These are phyloP conservation scores for Triadica sebifera DNA, from an alignment of 345 rosid species.

Conservation along the genomic window DNA sequence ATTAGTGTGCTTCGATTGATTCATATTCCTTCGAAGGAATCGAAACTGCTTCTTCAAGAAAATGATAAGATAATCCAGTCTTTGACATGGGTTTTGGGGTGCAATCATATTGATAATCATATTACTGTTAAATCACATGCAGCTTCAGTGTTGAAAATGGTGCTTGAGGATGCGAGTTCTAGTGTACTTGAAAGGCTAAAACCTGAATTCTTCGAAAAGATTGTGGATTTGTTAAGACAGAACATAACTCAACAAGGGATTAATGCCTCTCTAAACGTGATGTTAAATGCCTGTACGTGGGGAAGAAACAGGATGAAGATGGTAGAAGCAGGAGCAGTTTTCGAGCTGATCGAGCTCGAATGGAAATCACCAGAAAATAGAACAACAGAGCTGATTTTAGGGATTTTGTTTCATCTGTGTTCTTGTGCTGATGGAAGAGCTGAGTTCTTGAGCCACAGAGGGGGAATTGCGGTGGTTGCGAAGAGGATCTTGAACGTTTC, in stretches of 20 bases:
- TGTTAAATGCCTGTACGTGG: slow-evolving; percentile 47
- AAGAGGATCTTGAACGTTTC: slow-evolving; percentile 56
- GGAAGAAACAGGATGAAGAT: slow-evolving; percentile 53
- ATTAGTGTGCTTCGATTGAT: slow-evolving; percentile 42
- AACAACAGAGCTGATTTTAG: slow-evolving; percentile 57
- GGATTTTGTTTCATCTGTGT: slow-evolving; percentile 57
- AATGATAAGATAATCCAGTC: slow-evolving; percentile 41
- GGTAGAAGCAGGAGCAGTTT: slow-evolving; percentile 53
- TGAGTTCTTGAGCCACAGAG: slow-evolving; percentile 48
- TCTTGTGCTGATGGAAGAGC: slow-evolving; percentile 71
- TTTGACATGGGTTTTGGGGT: slow-evolving; percentile 49
- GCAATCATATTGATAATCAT: slow-evolving; percentile 21
- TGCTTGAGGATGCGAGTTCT: slow-evolving; percentile 40
- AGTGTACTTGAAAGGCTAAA: slow-evolving; percentile 44
- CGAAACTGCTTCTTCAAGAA: slow-evolving; percentile 29
- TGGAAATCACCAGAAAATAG: slow-evolving; percentile 32
- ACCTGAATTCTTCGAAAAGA: slow-evolving; percentile 39
- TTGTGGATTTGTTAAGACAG: slow-evolving; percentile 42
- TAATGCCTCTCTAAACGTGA: slow-evolving; percentile 45
- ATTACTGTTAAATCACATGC: slow-evolving; percentile 40
- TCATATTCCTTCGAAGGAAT: slow-evolving; percentile 37
- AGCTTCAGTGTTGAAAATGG: slow-evolving; percentile 32
- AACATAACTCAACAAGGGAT: slow-evolving; percentile 40
- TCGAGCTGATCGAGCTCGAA: slow-evolving; percentile 68
- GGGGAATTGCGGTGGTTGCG: slow-evolving; percentile 55